Evolutionary conservation across 2,329 filamentous ascomycete genomes (phyloP).

Genomic region (Aspergillaceae sp.): DNA sequence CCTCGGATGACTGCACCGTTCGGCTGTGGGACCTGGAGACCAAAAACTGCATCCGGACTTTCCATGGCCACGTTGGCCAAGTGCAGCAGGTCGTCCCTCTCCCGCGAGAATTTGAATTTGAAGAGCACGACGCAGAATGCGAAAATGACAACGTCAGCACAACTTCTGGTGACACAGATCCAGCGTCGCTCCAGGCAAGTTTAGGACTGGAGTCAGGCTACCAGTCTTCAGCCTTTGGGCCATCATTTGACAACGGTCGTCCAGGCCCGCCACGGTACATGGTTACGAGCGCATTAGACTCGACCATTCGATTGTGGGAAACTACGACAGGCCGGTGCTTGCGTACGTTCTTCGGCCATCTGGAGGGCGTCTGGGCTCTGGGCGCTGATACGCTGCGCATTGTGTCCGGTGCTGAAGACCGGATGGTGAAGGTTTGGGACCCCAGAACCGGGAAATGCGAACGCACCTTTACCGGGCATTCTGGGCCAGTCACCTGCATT

Average conservation of each 20-base stretch:
- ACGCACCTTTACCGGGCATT: slow-evolving; percentile 82
- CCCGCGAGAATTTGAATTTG: slow-evolving; percentile 80
- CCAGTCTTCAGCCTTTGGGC: slow-evolving; percentile 51
- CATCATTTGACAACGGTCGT: slow-evolving; percentile 56
- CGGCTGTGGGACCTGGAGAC: slow-evolving; percentile 91
- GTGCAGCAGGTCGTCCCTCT: slow-evolving; percentile 85
- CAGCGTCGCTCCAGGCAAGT: slow-evolving; percentile 15
- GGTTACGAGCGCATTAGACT: slow-evolving; percentile 83
- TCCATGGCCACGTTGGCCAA: slow-evolving; percentile 85
- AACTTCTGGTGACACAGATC: slow-evolving; percentile 21
- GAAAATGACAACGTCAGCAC: slow-evolving; percentile 48
- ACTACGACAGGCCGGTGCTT: slow-evolving; percentile 71
- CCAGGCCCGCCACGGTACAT: slow-evolving; percentile 80
- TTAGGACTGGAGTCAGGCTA: slow-evolving; percentile 16
- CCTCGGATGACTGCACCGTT: slow-evolving; percentile 85
- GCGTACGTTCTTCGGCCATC: slow-evolving; percentile 89
- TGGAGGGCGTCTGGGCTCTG: slow-evolving; percentile 92
- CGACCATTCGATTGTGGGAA: slow-evolving; percentile 88
- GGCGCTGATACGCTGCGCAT: slow-evolving; percentile 81
- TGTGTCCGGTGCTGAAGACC: slow-evolving; percentile 83
- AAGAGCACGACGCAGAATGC: slow-evolving; percentile 54
- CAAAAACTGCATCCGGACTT: slow-evolving; percentile 64
- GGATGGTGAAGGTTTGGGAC: slow-evolving; percentile 95
- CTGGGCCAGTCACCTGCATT: slow-evolving; percentile 85
- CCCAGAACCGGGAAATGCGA: slow-evolving; percentile 85